Evolutionary conservation across 495 filamentous ascomycete genomes (phyloP).

Genomic region (Ramalina peruviana): DNA sequence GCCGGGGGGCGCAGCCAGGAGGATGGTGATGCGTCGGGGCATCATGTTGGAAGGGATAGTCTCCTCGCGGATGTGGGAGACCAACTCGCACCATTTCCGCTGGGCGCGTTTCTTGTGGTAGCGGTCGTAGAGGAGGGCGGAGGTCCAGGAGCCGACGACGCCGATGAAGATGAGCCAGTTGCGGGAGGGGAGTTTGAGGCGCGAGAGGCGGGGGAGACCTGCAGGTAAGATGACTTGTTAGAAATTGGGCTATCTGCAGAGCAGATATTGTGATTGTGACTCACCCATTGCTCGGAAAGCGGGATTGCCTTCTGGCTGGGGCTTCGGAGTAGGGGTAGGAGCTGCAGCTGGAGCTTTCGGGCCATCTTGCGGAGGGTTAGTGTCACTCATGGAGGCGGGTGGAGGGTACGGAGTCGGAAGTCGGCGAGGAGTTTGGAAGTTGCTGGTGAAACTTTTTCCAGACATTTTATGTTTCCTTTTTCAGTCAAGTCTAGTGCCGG

Average conservation of each 20-base stretch:
- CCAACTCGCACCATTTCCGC: constrained; percentile 72
- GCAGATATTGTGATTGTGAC: not conserved
- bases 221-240: not conserved
- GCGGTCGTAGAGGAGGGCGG: constrained; percentile 76
- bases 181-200: constrained; percentile 73
- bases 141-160: constrained; percentile 61
- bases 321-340: constrained; percentile 28
- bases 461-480: too few relatives aligned
- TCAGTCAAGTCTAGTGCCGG: too few relatives aligned
- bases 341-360: constrained; percentile 12
- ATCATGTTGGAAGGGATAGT: constrained; percentile 53
- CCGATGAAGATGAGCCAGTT: constrained; percentile 95
- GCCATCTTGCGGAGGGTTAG: constrained; percentile 7
- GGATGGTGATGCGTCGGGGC: constrained; percentile 76
- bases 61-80: constrained; percentile 75
- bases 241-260: not conserved
- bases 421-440: not conserved
- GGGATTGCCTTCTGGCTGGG: constrained; percentile 38
- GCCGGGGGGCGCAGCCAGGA: constrained; percentile 69
- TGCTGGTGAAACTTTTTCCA: too few relatives aligned
- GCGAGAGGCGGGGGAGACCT: constrained; percentile 61
- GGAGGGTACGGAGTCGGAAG: not conserved
- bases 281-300: constrained; percentile 61
- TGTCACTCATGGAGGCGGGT: constrained; percentile 7
- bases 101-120: constrained; percentile 71